Percentiles rank a stretch among this genome's conserved stretches.
Conservation (phyloP, 305 asterid species). For the Stenogyne calaminthoides region DNA sequence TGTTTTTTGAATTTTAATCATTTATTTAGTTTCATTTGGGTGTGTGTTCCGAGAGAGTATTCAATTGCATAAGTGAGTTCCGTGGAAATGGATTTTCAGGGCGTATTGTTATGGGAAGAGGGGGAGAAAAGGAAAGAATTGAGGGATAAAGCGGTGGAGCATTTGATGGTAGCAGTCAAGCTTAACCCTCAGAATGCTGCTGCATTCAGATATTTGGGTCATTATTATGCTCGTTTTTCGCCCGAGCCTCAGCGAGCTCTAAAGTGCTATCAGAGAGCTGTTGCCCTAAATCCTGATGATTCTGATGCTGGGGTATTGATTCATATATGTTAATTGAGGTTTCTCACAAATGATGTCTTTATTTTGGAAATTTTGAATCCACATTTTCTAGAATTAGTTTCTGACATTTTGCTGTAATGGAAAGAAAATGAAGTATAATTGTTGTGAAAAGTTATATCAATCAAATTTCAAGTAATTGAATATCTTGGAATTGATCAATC, state of each 20-base stretch:
- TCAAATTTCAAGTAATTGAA: neutral
- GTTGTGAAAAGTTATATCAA: neutral
- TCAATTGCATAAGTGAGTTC: neutral
- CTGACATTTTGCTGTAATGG: neutral
- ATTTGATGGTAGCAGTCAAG: constrained; percentile 72
- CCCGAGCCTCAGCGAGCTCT: constrained; percentile 79
- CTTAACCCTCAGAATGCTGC: constrained; percentile 75
- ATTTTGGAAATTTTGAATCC: constrained; percentile 2
- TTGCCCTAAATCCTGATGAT: constrained; percentile 83
- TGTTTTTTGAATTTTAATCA: neutral
- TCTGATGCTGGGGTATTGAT: constrained; percentile 70
- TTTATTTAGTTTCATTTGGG: neutral
- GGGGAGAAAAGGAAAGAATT: constrained; percentile 46
- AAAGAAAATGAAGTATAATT: constrained; percentile 5
- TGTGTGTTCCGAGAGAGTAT: neutral
- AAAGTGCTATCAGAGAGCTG: constrained; percentile 93
- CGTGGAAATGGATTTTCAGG: constrained; percentile 41
- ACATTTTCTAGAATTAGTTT: neutral
- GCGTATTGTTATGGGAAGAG: constrained; percentile 71
- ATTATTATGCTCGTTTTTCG: constrained; percentile 59
- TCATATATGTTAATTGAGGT: constrained; percentile 1
- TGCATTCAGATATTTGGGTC: constrained; percentile 86
- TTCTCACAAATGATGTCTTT: constrained; percentile 15
- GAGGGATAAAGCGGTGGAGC: constrained; percentile 74
- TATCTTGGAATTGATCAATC: constrained; percentile 11